Conservation (phyloP, 1,139 yeast species). For the Diutina neorugosa region DNA sequence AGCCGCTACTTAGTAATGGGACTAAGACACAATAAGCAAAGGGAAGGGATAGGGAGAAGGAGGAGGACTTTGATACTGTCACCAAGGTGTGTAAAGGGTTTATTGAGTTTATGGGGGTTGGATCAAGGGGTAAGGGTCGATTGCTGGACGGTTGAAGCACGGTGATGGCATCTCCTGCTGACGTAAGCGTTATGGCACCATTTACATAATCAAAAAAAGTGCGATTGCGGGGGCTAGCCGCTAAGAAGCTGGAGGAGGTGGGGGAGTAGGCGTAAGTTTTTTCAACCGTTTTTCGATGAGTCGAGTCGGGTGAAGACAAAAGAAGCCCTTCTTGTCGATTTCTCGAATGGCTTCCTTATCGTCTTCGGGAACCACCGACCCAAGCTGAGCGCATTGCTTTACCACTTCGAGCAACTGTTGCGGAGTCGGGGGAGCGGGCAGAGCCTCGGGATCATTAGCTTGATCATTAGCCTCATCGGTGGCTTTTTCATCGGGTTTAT, state of each 20-base stretch:
- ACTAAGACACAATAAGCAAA: too few species aligned
- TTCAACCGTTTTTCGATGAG: constrained; percentile 30
- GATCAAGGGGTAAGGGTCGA: too few species aligned
- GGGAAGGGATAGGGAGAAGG: too few species aligned
- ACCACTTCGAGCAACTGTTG: constrained; percentile 26
- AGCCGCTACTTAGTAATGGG: too few species aligned
- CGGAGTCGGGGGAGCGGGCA: constrained; percentile 5
- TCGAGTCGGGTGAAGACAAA: constrained; percentile 46
- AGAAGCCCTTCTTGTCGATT: constrained; percentile 53
- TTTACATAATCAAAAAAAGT: too few species aligned
- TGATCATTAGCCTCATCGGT: background rate
- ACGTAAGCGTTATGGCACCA: too few species aligned
- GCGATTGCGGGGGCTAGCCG: background rate
- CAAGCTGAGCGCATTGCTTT: constrained; percentile 34
- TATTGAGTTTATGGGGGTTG: too few species aligned
- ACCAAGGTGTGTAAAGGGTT: too few species aligned
- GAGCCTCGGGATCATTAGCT: too few species aligned
- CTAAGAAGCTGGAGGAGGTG: constrained; percentile 6
- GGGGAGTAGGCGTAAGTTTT: constrained; percentile 10
- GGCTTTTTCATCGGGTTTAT: constrained; percentile 5
- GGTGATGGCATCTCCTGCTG: too few species aligned
- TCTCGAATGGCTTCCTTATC: constrained; percentile 48
- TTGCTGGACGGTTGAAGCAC: too few species aligned
- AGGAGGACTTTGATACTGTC: too few species aligned
- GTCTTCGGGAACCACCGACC: constrained; percentile 28